Evolutionary conservation across 148 eudicot species (phyloP), one percentile per base, ranked within the genome.

Genomic region (Fagopyrum tataricum): DNA sequence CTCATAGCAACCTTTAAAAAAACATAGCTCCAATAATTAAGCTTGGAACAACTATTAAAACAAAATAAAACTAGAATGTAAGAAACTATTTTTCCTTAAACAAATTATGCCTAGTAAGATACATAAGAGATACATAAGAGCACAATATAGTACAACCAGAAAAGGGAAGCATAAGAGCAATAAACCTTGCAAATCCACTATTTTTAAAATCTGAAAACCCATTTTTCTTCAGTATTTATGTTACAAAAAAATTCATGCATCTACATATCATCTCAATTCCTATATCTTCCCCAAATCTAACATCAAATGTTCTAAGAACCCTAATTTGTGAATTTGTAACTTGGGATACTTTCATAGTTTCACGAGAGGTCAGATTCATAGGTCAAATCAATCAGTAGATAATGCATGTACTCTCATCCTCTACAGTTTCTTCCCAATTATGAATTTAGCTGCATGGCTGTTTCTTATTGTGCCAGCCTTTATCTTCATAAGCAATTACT

Each of bases 1-100:
- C 88, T 80, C 43, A 85, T 82, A 56, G 99, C 94, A 73, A 96
- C 89, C 99, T 95, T 73, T 71, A 1, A 56, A 70, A 82, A 23
- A 71, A 39, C 47, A 75, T 41, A 73, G 18, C 43, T 37, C n/a
- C 44, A 4, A 64, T 64, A 31, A 14, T 14, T 39, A 64, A 14
- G 41, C 18, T 64, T 4, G 15, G 6, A 1, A 4, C 6, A 37
- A 6, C n/a, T 11, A 31, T 31, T 2, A 18, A 64, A 14, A 24
- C 26, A 21, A 8, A 9, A 31, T 9, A 64, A 64, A 64, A 64
- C 69, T 4, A 61, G 17, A 26, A 13, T 23, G 41, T 13, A 20
- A 13, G 13, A 58, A 58, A 2, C 9, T 23, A 23, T 21, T 23
- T 21, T 58, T 10, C 64, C 15, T 31, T 0, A 24, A 6, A 1